Base-by-base conservation (phyloP, 2,329 filamentous ascomycete species). In the Fusarium continuum region DNA sequence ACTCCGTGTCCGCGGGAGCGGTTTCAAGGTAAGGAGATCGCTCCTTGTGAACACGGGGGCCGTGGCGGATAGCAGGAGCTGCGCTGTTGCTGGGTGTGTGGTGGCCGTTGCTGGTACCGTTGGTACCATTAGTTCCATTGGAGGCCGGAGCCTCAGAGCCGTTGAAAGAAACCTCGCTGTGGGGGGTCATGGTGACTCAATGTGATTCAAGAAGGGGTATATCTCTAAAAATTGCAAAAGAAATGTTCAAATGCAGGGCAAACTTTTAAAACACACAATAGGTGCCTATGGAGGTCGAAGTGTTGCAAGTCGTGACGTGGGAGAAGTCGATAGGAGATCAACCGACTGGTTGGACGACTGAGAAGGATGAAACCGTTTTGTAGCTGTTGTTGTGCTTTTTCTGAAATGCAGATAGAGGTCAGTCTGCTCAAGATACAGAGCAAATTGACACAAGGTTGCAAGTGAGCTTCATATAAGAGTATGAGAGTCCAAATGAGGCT, bases 1-100 rank as follows among this genome's bases (percentile, higher is more conserved):
- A 89, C 26, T 92, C 79, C 44, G 91, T 85, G 63, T 89, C 84
- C 48, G 83, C 75, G 20, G 57, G 55, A 20, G 68, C 62, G 10
- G 66, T 50, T 63, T 69, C 66, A 7, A 71, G 54, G 34, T 68
- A 68, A 26, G 59, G 60, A 32, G 62, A 67, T 36, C 56, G 63
- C 51, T 69, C 70, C 19, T 65, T 68, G 57, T 71, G 62, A 35
- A 52, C 44, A 10, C 61, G 70, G 53, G 62, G 66, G 36, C 66
- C 63, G 36, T 54, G 47, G 35, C 64, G 48, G 38, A 53, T 51
- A 44, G 56, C 61, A 45, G 32, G 66, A 40, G 64, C 46, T 61
- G 62, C 39, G 57, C 57, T 58, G 47, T 69, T 56, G 28, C 68
- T 65, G 52, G n/a, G n/a, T n/a, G n/a, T n/a, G 23, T 48, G 56